Percentiles rank a stretch among this genome's conserved stretches.
Evolutionary conservation across 1,139 yeast genomes (phyloP).

Genomic region (Wickerhamomyces sp.): DNA sequence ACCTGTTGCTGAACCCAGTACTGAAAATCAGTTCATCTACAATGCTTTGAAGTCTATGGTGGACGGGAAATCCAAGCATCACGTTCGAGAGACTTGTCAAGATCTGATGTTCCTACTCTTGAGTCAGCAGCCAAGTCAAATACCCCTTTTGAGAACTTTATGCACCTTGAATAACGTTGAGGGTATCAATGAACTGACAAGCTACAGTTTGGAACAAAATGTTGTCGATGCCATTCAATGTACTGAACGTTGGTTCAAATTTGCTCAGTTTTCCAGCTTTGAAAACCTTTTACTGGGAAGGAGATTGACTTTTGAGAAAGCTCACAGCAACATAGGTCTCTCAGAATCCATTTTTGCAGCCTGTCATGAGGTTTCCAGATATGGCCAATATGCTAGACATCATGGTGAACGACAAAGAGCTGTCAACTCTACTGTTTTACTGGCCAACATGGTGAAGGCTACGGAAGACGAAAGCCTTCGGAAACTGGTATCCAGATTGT

Average conservation of each 20-base stretch:
- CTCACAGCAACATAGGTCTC: conserved; percentile 1
- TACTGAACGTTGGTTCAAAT: conserved; percentile 33
- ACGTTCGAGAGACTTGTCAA: conserved; percentile 5
- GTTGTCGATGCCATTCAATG: conserved; percentile 6
- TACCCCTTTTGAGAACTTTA: conserved; percentile 34
- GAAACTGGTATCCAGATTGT: conserved; percentile 23
- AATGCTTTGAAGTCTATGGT: conserved; percentile 35
- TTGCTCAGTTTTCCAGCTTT: conserved; percentile 30
- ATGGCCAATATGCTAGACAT: conserved; percentile 35
- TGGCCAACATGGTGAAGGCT: conserved; percentile 34
- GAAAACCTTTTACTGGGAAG: conserved; percentile 41
- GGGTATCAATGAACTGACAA: conserved; percentile 9
- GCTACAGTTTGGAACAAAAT: conserved; percentile 6
- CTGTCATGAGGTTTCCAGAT: conserved; percentile 36
- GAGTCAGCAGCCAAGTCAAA: conserved; percentile 2
- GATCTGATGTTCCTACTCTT: conserved; percentile 27
- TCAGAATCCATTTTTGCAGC: conserved; percentile 28
- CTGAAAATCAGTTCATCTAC: conserved; percentile 42
- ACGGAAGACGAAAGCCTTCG: background rate
- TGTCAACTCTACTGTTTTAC: conserved; percentile 42
- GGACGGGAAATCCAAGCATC: conserved; percentile 3
- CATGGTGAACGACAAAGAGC: conserved; percentile 40
- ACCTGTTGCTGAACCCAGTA: conserved; percentile 25
- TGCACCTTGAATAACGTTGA: conserved; percentile 31
- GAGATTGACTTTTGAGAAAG: conserved; percentile 20